phyloP scores from a whole-genome alignment of 2,329 filamentous ascomycete species.

The Cordyceps sp. region DNA sequence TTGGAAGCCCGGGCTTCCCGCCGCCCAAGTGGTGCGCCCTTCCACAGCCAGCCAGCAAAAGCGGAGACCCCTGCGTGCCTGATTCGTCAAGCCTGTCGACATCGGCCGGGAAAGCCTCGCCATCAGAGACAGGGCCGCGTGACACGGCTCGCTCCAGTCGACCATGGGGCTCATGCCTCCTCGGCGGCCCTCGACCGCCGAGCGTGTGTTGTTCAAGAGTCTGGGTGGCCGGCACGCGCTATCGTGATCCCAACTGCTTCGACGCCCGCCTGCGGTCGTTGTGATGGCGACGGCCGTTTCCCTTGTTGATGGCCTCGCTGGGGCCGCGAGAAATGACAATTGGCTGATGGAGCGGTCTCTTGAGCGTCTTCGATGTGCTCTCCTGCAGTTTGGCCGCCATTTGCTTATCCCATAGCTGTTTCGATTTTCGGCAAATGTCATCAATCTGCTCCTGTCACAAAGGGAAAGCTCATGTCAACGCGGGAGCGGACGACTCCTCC shows the following conservation, averaged over 20 bases:
- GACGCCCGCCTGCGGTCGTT: constrained; percentile 7
- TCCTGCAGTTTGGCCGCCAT: constrained; percentile 30
- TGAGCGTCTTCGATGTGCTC: constrained; percentile 30
- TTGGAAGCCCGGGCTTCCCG: not conserved
- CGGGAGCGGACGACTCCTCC: not conserved
- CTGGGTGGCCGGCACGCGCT: not conserved
- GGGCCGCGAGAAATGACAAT: constrained; percentile 24
- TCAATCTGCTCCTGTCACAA: constrained; percentile 43
- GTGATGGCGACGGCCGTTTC: constrained; percentile 9
- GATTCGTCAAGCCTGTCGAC: not conserved
- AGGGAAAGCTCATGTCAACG: constrained; percentile 5
- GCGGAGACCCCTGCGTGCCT: not conserved
- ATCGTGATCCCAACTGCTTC: not conserved
- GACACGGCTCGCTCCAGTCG: not conserved
- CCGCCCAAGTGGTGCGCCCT: not conserved
- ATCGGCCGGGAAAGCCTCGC: too few relatives aligned
- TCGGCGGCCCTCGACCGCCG: too few relatives aligned
- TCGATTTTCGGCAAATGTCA: constrained; percentile 43
- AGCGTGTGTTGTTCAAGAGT: too few relatives aligned
- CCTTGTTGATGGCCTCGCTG: constrained; percentile 5
- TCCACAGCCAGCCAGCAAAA: not conserved
- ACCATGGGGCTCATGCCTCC: too few relatives aligned
- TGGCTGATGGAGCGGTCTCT: constrained; percentile 39
- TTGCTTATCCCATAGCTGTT: constrained; percentile 38
- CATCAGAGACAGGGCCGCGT: too few relatives aligned